Percentiles rank a stretch among this genome's conserved stretches.
These are phyloP conservation scores for Bruguiera gymnorhiza DNA, from an alignment of 345 rosid genomes.

Conservation along the genomic window DNA sequence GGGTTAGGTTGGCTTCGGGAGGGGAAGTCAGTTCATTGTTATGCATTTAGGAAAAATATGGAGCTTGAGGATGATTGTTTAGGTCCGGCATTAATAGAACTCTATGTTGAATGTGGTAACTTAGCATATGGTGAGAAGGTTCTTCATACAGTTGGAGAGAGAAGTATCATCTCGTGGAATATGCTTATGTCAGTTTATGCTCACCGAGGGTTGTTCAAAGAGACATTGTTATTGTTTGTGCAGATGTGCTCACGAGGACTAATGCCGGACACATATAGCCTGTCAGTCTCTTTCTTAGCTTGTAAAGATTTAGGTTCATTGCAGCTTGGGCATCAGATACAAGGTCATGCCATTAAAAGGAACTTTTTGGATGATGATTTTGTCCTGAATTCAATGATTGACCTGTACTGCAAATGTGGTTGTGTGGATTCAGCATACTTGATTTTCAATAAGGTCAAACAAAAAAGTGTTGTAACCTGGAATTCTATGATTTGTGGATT, in stretches of 20 bases:
- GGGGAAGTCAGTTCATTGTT: conserved; percentile 77
- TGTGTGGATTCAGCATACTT: conserved; percentile 38
- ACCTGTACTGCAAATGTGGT: conserved; percentile 66
- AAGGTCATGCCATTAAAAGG: conserved; percentile 46
- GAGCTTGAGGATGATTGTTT: conserved; percentile 42
- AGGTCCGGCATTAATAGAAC: conserved; percentile 64
- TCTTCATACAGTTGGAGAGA: conserved; percentile 38
- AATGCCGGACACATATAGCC: conserved; percentile 64
- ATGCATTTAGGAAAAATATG: conserved; percentile 40
- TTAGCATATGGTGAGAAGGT: conserved; percentile 41
- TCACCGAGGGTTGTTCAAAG: conserved; percentile 42
- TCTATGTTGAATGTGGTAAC: conserved; percentile 57
- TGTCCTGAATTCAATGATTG: conserved; percentile 51
- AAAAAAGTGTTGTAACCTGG: conserved; percentile 53
- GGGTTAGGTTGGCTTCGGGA: conserved; percentile 49
- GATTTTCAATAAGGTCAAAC: conserved; percentile 36
- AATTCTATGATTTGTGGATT: conserved; percentile 63
- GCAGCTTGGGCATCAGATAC: conserved; percentile 64
- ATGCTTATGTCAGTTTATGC: conserved; percentile 57
- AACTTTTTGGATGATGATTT: conserved; percentile 48
- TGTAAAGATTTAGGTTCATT: conserved; percentile 50
- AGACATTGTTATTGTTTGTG: conserved; percentile 47
- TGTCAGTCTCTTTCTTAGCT: conserved; percentile 64
- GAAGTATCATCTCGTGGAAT: conserved; percentile 66
- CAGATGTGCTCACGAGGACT: conserved; percentile 47